Evolutionary conservation across 768 basidiomycete species (phyloP).

Genomic region (Lactarius sp.): DNA sequence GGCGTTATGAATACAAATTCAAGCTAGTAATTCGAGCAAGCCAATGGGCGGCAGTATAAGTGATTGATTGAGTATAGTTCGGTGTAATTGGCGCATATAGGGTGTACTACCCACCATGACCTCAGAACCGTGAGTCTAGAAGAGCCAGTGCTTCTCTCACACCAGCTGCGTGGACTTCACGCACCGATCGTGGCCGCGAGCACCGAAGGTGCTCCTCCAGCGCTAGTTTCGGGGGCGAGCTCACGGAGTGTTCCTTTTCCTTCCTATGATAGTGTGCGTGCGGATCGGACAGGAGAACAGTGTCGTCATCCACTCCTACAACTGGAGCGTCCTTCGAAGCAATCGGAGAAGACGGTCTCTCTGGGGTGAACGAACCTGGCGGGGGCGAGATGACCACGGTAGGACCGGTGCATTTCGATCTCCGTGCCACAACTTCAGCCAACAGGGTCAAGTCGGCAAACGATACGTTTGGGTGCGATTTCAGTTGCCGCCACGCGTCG

Average conservation of each 20-base stretch:
- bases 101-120: neutral
- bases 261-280: conserved; percentile 49
- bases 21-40: conserved; percentile 11
- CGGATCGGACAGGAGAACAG: conserved; percentile 49
- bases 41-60: neutral
- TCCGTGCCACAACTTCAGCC: conserved; percentile 84
- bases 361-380: conserved; percentile 45
- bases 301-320: conserved; percentile 29
- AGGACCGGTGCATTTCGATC: conserved; percentile 73
- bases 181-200: conserved; percentile 48
- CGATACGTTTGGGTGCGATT: conserved; percentile 82
- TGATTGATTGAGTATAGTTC: conserved; percentile 7
- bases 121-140: conserved; percentile 46
- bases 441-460: conserved; percentile 80
- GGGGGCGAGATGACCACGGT: conserved; percentile 55
- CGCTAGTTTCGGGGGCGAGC: conserved; percentile 48
- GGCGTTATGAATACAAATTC: conserved; percentile 11
- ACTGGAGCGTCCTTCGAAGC: conserved; percentile 5
- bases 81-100: neutral
- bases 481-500: conserved; percentile 79
- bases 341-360: conserved; percentile 39
- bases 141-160: conserved; percentile 72
- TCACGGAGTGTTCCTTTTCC: conserved; percentile 35
- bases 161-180: conserved; percentile 66
- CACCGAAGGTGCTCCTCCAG: conserved; percentile 60